A percentile compares a stretch with the other conserved stretches of the same genome.
phyloP scores from a whole-genome alignment of 306 rosid species.

The Vachellia collinsii region DNA sequence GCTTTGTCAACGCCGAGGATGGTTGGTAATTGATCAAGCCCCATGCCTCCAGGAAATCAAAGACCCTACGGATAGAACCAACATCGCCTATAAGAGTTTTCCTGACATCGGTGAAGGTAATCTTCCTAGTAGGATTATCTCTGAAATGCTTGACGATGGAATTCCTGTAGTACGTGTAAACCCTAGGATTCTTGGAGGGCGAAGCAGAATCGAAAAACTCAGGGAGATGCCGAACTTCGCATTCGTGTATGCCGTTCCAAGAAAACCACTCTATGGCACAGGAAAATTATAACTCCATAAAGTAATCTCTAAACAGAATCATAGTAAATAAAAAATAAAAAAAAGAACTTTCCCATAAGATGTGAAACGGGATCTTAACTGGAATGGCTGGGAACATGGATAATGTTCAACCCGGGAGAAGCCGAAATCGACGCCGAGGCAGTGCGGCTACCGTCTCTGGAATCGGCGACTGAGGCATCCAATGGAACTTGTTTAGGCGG shows the following conservation, averaged over 20 bases:
- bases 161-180: conserved; percentile 84
- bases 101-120: conserved; percentile 87
- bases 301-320: background rate
- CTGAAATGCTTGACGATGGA: conserved; percentile 70
- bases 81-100: conserved; percentile 86
- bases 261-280: conserved; percentile 69
- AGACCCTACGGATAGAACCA: conserved; percentile 81
- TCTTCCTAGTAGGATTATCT: conserved; percentile 60
- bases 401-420: conserved; percentile 39
- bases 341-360: background rate
- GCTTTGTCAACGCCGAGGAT: conserved; percentile 58
- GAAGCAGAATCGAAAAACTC: conserved; percentile 71
- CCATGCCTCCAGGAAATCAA: conserved; percentile 90
- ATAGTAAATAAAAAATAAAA: background rate
- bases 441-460: conserved; percentile 29
- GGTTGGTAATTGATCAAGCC: conserved; percentile 77
- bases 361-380: conserved; percentile 32
- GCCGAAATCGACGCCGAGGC: conserved; percentile 19
- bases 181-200: conserved; percentile 68
- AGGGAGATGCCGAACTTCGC: conserved; percentile 79
- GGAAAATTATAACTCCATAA: background rate
- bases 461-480: conserved; percentile 38
- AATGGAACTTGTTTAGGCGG: conserved; percentile 38
- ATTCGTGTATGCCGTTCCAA: conserved; percentile 61
- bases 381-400: conserved; percentile 77